Base-by-base conservation (phyloP, 2,329 filamentous ascomycete genomes). In the Aphanoascus verrucosus region DNA sequence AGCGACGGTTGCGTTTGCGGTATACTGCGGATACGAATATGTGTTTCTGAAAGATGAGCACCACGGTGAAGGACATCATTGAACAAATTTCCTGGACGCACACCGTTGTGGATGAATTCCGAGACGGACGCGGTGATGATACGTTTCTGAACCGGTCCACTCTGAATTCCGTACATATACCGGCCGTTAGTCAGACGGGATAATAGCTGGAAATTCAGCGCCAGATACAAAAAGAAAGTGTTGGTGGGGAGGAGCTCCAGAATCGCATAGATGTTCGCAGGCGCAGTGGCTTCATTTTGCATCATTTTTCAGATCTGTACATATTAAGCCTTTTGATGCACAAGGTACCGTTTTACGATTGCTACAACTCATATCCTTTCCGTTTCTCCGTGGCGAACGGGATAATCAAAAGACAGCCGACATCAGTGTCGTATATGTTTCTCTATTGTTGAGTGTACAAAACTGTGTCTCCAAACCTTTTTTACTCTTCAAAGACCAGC, bases 11-110 rank as follows among this genome's bases (percentile, higher is more conserved):
- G 90, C 91, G 44, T 98, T 98, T 70, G 82, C 85, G 48, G 84
- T 77, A 58, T 98, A 98, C 75, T 88, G 90, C 70, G 82, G 80
- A 56, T 94, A 88, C 72, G 93, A 98, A 75, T 81, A 93, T 70
- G 73, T 94, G 53, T 94, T 96, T 71, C 68, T 94, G 62, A 79
- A 85, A 65, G 85, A 90, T 58, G 72, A 78, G 34, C 79, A 84
- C 58, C 81, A 81, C 65, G 72, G 59, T 9, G 73, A 78, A 60
- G 74, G 73, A 34, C 80, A 82, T 12, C 50, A 53, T 43, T 53
- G 19, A 49, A 1, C 11, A 8, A 1, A 44, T 19, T 46, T 43
- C 5, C 12, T 7, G 41, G n/a, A 14, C 8, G 11, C 9, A 28
- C 12, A 40, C 9, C 4, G n/a, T 28, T 34, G 11, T 32, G n/a